Base-by-base conservation (phyloP, 2,329 filamentous ascomycete species). In the Aspergillus fijiensis region DNA sequence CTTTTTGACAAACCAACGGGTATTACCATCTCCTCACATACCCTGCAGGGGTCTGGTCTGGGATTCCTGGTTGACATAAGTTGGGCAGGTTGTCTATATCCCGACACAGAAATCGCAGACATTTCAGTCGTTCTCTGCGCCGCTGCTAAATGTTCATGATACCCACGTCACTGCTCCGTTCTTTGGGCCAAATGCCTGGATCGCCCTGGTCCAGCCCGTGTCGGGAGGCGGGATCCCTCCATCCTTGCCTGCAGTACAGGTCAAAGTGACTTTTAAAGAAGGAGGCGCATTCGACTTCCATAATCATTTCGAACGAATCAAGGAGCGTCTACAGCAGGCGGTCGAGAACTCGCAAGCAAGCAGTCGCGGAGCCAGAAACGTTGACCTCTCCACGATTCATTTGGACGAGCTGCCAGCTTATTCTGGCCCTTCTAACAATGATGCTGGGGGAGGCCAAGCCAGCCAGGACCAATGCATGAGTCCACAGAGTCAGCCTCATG, bases 231-330 rank as follows among this genome's bases (percentile, higher is more conserved):
- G 91, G 53, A 90, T 97, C 54, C 91, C 93, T 0, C 78, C 88
- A 5, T 82, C 89, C 23, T 84, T 91, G 63, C 84, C 88, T 19
- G 86, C 88, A 29, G 82, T 96, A 49, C 91, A 95, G 69, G 76
- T 96, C 66, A 92, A 90, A 73, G 84, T 97, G 69, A 92, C 89
- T 23, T 98, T 98, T 81, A 93, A 92, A 72, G 93, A 98, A 63
- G 94, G 94, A 49, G 94, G 94, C n/a, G 93, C 93, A 60, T 95
- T 90, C 74, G 92, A 96, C 67, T 98, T 96, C 72, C 89, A 93
- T 69, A 85, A 86, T 54, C 86, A 86, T 55, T 96, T 93, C 71
- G 91, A 96, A 69, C 84, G 89, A 58, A 87, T 97, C 65, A 92
- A 91, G 72, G 93, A 96, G 72, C 85, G 92, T 6, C 79, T 96